Conservation (phyloP, 2,329 filamentous ascomycete species). For the Neurospora crassa region DNA sequence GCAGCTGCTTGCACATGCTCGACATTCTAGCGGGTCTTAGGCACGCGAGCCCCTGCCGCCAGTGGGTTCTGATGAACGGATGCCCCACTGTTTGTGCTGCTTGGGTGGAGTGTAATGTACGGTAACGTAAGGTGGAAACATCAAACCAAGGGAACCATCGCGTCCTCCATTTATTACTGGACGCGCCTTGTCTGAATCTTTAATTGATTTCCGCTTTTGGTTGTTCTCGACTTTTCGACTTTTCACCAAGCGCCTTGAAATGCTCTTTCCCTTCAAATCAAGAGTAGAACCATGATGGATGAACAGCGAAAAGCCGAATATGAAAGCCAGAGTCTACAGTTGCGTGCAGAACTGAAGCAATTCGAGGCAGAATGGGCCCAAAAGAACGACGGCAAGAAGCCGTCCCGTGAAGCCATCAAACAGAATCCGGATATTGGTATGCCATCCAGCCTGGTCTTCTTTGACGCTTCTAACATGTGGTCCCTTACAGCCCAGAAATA, state of each 20-base stretch:
- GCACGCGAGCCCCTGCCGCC: not conserved
- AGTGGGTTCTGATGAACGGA: not conserved
- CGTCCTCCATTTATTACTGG: not conserved
- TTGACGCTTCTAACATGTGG: not conserved
- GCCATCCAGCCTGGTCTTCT: slow-evolving; percentile 7
- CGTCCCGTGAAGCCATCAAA: slow-evolving; percentile 67
- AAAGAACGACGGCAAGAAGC: slow-evolving; percentile 56
- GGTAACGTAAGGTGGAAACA: not conserved
- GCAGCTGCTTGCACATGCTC: not conserved
- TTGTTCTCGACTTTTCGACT: not conserved
- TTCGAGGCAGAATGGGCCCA: slow-evolving; percentile 64
- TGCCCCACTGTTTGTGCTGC: not conserved
- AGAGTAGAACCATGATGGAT: slow-evolving; percentile 31
- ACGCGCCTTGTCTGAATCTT: not conserved
- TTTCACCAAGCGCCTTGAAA: not conserved
- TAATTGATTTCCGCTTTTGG: not conserved
- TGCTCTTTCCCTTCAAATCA: not conserved
- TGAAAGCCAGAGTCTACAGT: slow-evolving; percentile 39
- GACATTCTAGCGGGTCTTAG: not conserved
- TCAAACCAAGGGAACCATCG: not conserved
- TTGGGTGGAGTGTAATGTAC: not conserved
- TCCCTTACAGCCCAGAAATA: slow-evolving; percentile 54
- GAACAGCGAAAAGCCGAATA: slow-evolving; percentile 32
- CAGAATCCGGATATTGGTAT: slow-evolving; percentile 60
- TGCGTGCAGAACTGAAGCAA: slow-evolving; percentile 62